Base-by-base conservation (phyloP, 2,329 filamentous ascomycete species). In the Whalleya microplaca region DNA sequence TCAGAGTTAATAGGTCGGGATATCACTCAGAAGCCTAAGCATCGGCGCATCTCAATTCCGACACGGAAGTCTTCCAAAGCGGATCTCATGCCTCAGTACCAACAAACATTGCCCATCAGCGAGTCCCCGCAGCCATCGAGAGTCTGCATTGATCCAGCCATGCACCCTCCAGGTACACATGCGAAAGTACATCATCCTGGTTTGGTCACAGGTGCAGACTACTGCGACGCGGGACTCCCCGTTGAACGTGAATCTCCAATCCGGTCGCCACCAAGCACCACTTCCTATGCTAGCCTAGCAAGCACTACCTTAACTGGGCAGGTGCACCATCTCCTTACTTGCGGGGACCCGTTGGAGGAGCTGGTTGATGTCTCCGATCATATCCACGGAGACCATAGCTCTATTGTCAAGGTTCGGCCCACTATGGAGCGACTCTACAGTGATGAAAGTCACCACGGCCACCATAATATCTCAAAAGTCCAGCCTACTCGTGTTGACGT, bases 391-490 rank as follows among this genome's bases (percentile, higher is more conserved):
- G 23, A 48, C 6, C 63, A 64, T 41, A 58, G 21, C 20, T 51
- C 56, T 10, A 50, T 55, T 40, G 41, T 59, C 40, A 67, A 66
- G 21, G 58, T 66, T 43, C 54, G 61, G 19, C 62, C 64, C 41
- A 60, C 60, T 21, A 19, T 48, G 27, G 58, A 55, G n/a, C n/a
- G 55, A 14, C 3, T 51, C 19, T 16, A 21, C 16, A 20, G 44
- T 3, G 47, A 56, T 21, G 41, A 56, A 41, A 49, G 40, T 12
- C 59, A 65, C 18, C 41, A 50, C 14, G 62, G 54, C 6, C 59
- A 62, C 32, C 7, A 49, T 29, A 54, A 53, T 14, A 50, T 65
- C 16, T 67, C 64, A 1, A 68, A 65, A 55, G 61, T 69, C 21
- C 63, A 61, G 20, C 58, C 63, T 45, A 53, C 65, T 47, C 18